A percentile compares a stretch with the other conserved stretches of the same genome.
These are phyloP conservation scores for Sindora glabra DNA, from an alignment of 306 rosid species.

Conservation along the genomic window DNA sequence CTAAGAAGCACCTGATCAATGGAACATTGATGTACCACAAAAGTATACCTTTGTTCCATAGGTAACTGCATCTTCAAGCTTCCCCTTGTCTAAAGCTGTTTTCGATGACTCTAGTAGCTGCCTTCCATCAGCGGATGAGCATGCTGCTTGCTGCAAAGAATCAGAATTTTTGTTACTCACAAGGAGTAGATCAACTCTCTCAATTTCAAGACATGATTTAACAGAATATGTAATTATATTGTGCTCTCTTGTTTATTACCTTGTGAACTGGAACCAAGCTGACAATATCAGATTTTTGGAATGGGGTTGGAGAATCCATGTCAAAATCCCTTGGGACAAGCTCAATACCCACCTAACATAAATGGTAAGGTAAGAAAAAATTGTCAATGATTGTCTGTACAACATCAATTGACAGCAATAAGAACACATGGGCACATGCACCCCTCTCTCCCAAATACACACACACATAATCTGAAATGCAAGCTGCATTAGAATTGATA, in stretches of 20 bases:
- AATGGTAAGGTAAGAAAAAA: conserved; percentile 10
- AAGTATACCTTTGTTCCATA: conserved; percentile 80
- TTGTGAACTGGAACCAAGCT: conserved; percentile 92
- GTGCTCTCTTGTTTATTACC: conserved; percentile 40
- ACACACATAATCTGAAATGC: too few relatives aligned
- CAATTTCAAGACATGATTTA: neutral
- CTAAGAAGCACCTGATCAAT: neutral
- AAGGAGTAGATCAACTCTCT: conserved; percentile 11
- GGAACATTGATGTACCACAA: conserved; percentile 2
- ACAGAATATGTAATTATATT: conserved; percentile 10
- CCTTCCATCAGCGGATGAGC: conserved; percentile 99
- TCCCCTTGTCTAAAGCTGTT: conserved; percentile 97
- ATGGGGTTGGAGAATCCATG: conserved; percentile 82
- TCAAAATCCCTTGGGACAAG: conserved; percentile 90
- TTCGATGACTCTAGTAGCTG: conserved; percentile 94
- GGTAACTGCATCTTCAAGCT: conserved; percentile 95
- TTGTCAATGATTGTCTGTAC: conserved; percentile 11
- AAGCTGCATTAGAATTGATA: conserved; percentile 4
- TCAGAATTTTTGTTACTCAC: conserved; percentile 13
- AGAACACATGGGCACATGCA: too few relatives aligned
- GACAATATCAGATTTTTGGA: conserved; percentile 70
- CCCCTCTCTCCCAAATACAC: too few relatives aligned
- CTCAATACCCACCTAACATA: conserved; percentile 81
- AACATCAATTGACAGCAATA: conserved; percentile 2
- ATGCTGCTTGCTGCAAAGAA: conserved; percentile 92